These are phyloP conservation scores for Candida mesenterica DNA, from an alignment of 1,139 yeast species.

Conservation along the genomic window DNA sequence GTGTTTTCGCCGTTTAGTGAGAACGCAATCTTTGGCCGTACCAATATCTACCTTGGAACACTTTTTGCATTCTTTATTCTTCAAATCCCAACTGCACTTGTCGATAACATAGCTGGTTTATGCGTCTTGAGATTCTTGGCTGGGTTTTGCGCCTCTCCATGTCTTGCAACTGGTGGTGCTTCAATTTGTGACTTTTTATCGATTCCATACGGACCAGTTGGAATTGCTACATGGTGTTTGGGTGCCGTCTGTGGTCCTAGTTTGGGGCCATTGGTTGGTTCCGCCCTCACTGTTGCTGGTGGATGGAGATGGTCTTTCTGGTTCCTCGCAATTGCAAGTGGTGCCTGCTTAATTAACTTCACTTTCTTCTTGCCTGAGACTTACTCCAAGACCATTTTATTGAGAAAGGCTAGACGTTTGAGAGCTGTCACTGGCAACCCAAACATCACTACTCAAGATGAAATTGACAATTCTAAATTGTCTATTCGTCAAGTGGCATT, in stretches of 20 bases:
- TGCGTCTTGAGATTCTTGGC: constrained; percentile 30
- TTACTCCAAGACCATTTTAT: constrained; percentile 30
- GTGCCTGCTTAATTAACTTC: constrained; percentile 23
- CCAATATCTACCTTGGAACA: constrained; percentile 31
- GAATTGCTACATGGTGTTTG: constrained; percentile 34
- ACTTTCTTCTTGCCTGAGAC: constrained; percentile 35
- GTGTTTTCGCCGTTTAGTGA: constrained; percentile 38
- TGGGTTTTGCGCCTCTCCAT: constrained; percentile 36
- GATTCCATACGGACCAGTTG: constrained; percentile 29
- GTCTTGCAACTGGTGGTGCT: constrained; percentile 39
- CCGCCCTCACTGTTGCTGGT: constrained; percentile 26
- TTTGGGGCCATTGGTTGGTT: constrained; percentile 37
- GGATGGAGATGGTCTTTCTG: constrained; percentile 42
- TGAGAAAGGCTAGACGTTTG: constrained; percentile 35
- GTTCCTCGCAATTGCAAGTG: constrained; percentile 33
- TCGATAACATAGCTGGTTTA: constrained; percentile 30
- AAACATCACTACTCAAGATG: constrained; percentile 28
- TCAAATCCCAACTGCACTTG: constrained; percentile 31
- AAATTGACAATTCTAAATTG: constrained; percentile 22
- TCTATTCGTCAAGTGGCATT: constrained; percentile 22
- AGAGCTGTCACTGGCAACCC: constrained; percentile 33
- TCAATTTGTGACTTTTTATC: constrained; percentile 28
- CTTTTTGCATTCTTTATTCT: constrained; percentile 29
- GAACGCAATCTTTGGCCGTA: constrained; percentile 52
- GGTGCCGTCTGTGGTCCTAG: constrained; percentile 37